These are phyloP conservation scores for Backusella psychrophila DNA, from an alignment of 192 early-diverging fungal species.

Conservation along the genomic window DNA sequence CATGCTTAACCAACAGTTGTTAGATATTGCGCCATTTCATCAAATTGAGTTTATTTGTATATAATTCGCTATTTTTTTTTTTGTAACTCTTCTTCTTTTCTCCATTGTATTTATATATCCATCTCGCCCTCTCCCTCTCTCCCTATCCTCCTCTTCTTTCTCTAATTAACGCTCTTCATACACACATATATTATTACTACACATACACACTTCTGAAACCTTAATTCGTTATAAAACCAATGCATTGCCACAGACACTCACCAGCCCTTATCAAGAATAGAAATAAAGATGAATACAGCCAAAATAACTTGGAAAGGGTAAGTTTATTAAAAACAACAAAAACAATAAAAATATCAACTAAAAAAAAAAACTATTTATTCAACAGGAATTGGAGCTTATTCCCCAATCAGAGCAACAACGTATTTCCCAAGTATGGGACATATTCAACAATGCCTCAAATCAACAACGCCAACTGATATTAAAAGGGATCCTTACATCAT, in stretches of 20 bases:
- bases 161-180: background rate
- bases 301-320: conserved; percentile 43
- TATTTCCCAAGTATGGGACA: conserved; percentile 61
- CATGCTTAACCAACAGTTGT: background rate
- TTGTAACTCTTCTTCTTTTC: background rate
- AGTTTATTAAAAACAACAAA: background rate
- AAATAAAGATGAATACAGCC: conserved; percentile 40
- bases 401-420: conserved; percentile 52
- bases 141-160: background rate
- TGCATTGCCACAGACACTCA: conserved; percentile 46
- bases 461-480: conserved; percentile 63
- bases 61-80: conserved; percentile 1
- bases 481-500: conserved; percentile 72
- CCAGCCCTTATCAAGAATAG: conserved; percentile 45
- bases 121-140: background rate
- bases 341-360: background rate
- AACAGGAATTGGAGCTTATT: conserved; percentile 48
- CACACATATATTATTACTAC: background rate
- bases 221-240: background rate
- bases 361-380: background rate
- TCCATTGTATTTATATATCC: background rate
- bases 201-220: background rate
- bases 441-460: conserved; percentile 58
- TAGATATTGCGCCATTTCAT: conserved; percentile 18
- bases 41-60: conserved; percentile 1